phyloP scores from a whole-genome alignment of 768 basidiomycete genomes.

The Amyloporia xantha region DNA sequence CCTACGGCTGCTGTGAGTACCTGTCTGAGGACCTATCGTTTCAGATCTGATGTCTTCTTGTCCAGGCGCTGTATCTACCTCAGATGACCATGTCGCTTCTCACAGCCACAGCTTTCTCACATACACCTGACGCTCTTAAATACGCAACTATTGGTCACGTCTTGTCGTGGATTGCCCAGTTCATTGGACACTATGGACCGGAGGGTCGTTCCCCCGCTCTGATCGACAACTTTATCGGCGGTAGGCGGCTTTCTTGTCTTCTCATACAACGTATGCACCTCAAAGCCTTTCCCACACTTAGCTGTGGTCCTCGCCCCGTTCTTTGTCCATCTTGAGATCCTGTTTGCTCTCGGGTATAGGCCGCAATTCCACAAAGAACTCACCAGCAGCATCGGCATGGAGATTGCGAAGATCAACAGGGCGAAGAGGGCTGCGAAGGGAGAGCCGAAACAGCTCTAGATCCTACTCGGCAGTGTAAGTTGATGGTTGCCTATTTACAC shows the following conservation, averaged over 20 bases:
- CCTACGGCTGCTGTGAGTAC: conserved; percentile 75
- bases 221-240: conserved; percentile 82
- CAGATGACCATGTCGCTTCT: conserved; percentile 57
- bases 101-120: conserved; percentile 61
- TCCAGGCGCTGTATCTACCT: conserved; percentile 78
- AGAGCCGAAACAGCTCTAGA: too few relatives aligned
- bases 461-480: too few relatives aligned
- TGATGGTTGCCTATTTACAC: too few relatives aligned
- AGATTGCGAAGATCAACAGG: conserved; percentile 63
- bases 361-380: conserved; percentile 72
- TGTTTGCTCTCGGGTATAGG: conserved; percentile 77
- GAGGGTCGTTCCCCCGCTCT: conserved; percentile 88
- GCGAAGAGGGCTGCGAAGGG: conserved; percentile 27
- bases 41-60: background rate
- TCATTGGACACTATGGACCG: conserved; percentile 81
- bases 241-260: conserved; percentile 32
- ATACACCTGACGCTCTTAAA: conserved; percentile 45
- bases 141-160: conserved; percentile 53
- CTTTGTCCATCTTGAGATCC: conserved; percentile 89
- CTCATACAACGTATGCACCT: background rate
- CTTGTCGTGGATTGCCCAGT: conserved; percentile 86
- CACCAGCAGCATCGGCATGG: conserved; percentile 66
- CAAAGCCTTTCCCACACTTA: conserved; percentile 22
- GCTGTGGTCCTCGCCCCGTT: conserved; percentile 91
- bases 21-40: conserved; percentile 3